Percentiles rank a stretch among this genome's conserved stretches.
phyloP scores from a whole-genome alignment of 441 rosid species.

The Theobroma grandiflorum region DNA sequence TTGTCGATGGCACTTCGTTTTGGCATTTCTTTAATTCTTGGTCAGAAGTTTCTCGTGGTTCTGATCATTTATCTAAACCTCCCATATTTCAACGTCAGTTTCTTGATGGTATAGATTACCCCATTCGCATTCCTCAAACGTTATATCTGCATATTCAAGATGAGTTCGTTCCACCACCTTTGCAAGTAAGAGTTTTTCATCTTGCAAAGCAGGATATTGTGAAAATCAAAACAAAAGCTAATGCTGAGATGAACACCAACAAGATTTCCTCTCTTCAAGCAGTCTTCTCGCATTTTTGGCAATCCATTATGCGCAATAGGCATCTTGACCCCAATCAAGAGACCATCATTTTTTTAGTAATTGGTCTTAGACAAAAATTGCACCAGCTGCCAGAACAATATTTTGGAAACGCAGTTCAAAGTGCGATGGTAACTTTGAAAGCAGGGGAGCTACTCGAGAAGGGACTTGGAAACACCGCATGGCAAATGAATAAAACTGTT shows the following conservation, averaged over 20 bases:
- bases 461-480: slow-evolving; percentile 35
- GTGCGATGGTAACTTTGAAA: not conserved
- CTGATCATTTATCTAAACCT: slow-evolving; percentile 2
- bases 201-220: slow-evolving; percentile 28
- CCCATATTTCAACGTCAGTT: slow-evolving; percentile 21
- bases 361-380: slow-evolving; percentile 41
- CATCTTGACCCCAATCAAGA: slow-evolving; percentile 26
- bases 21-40: slow-evolving; percentile 39
- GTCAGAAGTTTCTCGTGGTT: slow-evolving; percentile 31
- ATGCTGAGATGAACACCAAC: slow-evolving; percentile 28
- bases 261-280: slow-evolving; percentile 51
- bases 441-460: slow-evolving; percentile 35
- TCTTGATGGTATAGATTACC: not conserved
- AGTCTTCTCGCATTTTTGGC: slow-evolving; percentile 50
- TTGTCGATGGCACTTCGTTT: slow-evolving; percentile 33
- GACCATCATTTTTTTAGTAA: not conserved
- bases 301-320: slow-evolving; percentile 29
- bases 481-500: slow-evolving; percentile 23
- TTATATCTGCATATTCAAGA: not conserved
- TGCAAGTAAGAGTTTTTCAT: slow-evolving; percentile 33
- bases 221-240: slow-evolving; percentile 38
- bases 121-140: slow-evolving; percentile 25
- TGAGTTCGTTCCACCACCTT: not conserved
- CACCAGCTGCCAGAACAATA: slow-evolving; percentile 36
- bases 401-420: slow-evolving; percentile 39